Percentiles rank a stretch among this genome's conserved stretches.
These are phyloP conservation scores for Triglochin maritima DNA, from an alignment of 106 monocot genomes.

Conservation along the genomic window DNA sequence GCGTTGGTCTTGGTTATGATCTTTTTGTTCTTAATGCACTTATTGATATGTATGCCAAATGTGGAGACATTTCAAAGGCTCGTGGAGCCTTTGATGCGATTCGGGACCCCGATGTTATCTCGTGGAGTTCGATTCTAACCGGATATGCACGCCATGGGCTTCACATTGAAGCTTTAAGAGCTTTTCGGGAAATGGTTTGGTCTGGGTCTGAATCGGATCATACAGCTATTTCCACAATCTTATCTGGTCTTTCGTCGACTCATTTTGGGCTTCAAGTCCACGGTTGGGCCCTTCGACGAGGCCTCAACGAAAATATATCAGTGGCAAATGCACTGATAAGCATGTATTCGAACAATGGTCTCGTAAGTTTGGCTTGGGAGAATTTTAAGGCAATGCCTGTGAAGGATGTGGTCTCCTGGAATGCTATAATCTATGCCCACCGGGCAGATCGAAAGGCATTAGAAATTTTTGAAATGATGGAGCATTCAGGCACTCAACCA, in stretches of 20 bases:
- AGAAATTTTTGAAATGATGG: slow-evolving; percentile 43
- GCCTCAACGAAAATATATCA: slow-evolving; percentile 31
- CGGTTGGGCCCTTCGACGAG: slow-evolving; percentile 56
- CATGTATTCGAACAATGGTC: slow-evolving; percentile 33
- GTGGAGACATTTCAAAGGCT: slow-evolving; percentile 61
- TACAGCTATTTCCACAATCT: slow-evolving; percentile 39
- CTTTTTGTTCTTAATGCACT: slow-evolving; percentile 60
- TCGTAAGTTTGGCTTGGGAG: slow-evolving; percentile 8
- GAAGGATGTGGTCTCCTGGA: slow-evolving; percentile 79
- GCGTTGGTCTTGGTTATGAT: slow-evolving; percentile 39
- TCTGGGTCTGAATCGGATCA: slow-evolving; percentile 32
- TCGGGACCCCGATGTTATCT: slow-evolving; percentile 24
- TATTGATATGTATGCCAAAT: slow-evolving; percentile 84
- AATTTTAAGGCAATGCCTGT: slow-evolving; percentile 45
- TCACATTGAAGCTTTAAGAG: slow-evolving; percentile 23
- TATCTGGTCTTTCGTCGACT: slow-evolving; percentile 17
- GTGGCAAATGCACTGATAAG: slow-evolving; percentile 56
- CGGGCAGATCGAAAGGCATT: slow-evolving; percentile 20
- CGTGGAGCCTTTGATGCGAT: slow-evolving; percentile 41
- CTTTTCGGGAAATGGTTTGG: slow-evolving; percentile 32
- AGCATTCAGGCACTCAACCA: slow-evolving; percentile 35
- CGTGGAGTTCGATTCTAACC: slow-evolving; percentile 68
- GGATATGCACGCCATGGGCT: slow-evolving; percentile 52
- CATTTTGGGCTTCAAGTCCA: slow-evolving; percentile 39
- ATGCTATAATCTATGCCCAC: slow-evolving; percentile 57